phyloP scores from a whole-genome alignment of 768 basidiomycete genomes.

The Suillus clintonianus region DNA sequence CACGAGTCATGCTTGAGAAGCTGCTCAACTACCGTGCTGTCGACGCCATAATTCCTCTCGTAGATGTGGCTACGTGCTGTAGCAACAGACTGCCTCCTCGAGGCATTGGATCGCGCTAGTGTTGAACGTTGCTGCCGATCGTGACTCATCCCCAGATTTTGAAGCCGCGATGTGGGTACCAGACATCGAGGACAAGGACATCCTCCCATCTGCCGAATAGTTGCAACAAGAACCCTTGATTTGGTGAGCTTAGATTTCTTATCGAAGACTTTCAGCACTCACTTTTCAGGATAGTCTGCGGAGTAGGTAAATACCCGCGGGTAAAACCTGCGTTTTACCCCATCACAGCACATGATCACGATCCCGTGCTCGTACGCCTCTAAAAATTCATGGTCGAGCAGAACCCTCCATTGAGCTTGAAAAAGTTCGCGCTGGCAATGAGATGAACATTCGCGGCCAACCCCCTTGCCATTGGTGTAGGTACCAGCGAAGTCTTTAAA shows the following conservation, averaged over 20 bases:
- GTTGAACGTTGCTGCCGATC: too few relatives aligned
- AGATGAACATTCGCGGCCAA: too few relatives aligned
- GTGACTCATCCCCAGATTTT: too few relatives aligned
- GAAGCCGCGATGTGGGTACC: conserved; percentile 7
- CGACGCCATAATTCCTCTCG: conserved; percentile 13
- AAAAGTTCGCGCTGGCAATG: background rate
- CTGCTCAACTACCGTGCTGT: conserved; percentile 33
- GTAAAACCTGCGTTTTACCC: conserved; percentile 13
- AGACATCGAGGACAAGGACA: conserved; percentile 23
- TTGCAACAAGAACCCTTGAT: conserved; percentile 14
- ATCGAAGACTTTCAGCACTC: too few relatives aligned
- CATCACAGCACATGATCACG: conserved; percentile 16
- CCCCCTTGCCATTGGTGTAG: too few relatives aligned
- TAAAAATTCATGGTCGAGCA: conserved; percentile 10
- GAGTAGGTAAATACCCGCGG: conserved; percentile 18
- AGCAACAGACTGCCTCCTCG: too few relatives aligned
- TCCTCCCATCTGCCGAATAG: conserved; percentile 13
- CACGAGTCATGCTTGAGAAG: conserved; percentile 42
- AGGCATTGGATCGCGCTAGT: too few relatives aligned
- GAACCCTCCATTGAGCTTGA: too few relatives aligned
- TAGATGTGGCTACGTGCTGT: conserved; percentile 37
- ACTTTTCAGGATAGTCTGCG: conserved; percentile 13
- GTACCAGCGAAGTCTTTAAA: conserved; percentile 11
- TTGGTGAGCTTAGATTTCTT: conserved; percentile 8
- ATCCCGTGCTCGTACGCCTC: conserved; percentile 18